Conservation (phyloP, 257 asterid genomes). For the Schizonepeta tenuifolia region DNA sequence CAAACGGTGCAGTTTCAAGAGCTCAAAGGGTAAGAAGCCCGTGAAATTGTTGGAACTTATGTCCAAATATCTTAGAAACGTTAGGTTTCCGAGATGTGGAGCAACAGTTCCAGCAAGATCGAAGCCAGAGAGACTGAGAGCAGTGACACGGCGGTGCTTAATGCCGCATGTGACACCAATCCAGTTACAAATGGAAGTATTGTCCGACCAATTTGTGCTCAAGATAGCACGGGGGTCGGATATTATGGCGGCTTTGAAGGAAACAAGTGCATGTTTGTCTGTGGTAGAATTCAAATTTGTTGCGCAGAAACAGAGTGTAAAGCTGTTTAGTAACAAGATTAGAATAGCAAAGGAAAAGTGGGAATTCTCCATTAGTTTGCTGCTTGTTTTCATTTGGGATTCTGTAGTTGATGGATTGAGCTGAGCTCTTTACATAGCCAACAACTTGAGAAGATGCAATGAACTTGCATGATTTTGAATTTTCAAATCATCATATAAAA, state of each 20-base stretch:
- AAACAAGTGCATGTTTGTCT: neutral
- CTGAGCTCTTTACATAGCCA: no score
- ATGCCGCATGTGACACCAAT: neutral
- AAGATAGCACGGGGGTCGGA: neutral
- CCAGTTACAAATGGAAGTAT: neutral
- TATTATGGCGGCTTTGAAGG: neutral
- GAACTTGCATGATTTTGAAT: no score
- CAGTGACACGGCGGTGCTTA: neutral
- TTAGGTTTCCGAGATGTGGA: constrained; percentile 1
- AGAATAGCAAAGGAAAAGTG: neutral
- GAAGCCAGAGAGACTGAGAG: neutral
- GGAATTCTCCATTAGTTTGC: neutral
- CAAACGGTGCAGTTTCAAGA: neutral
- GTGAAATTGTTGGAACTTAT: constrained; percentile 8
- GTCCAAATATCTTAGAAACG: neutral
- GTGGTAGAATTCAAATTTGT: neutral
- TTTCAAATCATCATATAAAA: no score
- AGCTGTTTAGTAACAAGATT: neutral
- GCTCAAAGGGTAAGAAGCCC: neutral
- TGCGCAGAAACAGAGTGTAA: neutral
- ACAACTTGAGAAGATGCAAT: no score
- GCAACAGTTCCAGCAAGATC: neutral
- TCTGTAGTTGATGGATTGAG: no score
- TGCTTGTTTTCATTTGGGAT: no score
- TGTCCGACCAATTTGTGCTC: neutral